Evolutionary conservation across 805 yeast genomes (phyloP), one percentile per base, ranked within the genome.

Genomic region (Ogataea zsoltii): DNA sequence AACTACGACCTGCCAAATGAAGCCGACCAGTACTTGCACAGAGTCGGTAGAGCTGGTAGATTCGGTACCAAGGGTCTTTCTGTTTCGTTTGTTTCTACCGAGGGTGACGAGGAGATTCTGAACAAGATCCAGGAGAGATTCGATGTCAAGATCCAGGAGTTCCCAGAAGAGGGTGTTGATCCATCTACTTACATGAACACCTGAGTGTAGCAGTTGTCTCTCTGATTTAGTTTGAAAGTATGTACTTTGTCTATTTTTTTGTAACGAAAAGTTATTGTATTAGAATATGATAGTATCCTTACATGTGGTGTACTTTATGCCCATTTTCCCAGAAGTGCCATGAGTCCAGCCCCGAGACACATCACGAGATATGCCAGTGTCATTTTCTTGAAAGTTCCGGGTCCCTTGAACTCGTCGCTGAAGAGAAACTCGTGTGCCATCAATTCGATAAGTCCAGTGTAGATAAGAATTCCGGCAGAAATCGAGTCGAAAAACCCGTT

Each of bases 1-100:
- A 94, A 92, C 78, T 92, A 92, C 72, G 99, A 92, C 72, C 75
- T 92, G 76, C 97, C 99, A 60, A 76, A 71, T 55, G 97, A 91
- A 75, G 96, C 98, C 54, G 98, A 92, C 71, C 97, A 94, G 72
- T 92, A 94, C 73, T 81, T 92, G 68, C 99, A 92, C 77, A 89
- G 99, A 77, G 99, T 92, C 53, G 99, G 99, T 66, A 90, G 99
- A 82, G 99, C 99, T 58, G 99, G 99, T 74, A 91, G 99, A 80
- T 92, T 92, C 63, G 99, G 99, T 77, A 92, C 99, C 67, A 92
- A 92, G 76, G 99, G 99, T 75, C 82, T 94, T 61, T 96, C 97
- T 43, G 79, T 94, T 48, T 88, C 97, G 33, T 88, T 92, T 55
- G 94, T 94, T 44, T 77, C 94, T 34, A 77, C 83, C 48, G 86